Evolutionary conservation across 1,139 yeast species (phyloP).

Genomic region (Saccharomyces hybrid): DNA sequence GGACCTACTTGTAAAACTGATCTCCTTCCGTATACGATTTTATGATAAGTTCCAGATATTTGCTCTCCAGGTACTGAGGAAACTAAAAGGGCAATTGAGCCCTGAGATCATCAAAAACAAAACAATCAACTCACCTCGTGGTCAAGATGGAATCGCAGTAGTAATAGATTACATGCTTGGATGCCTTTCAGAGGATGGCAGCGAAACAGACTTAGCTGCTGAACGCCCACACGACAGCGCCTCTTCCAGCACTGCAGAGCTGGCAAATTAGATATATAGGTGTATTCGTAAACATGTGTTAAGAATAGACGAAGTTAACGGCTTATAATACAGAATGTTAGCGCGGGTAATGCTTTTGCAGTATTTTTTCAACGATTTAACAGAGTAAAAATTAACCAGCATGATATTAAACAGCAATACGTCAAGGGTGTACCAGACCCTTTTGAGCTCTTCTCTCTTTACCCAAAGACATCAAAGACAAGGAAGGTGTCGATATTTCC

Average conservation of each 20-base stretch:
- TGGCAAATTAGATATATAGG: no score
- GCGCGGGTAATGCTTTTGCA: not conserved
- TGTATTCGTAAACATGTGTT: no score
- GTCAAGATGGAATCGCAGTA: slow-evolving; percentile 15
- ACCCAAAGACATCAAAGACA: not conserved
- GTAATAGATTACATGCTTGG: slow-evolving; percentile 17
- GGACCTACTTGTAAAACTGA: slow-evolving; percentile 23
- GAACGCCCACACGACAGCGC: not conserved
- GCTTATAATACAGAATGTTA: not conserved
- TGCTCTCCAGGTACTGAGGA: slow-evolving; percentile 24
- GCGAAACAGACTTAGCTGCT: not conserved
- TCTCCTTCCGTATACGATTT: slow-evolving; percentile 33
- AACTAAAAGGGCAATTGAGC: slow-evolving; percentile 24
- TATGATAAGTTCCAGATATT: slow-evolving; percentile 31
- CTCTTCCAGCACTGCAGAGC: not conserved
- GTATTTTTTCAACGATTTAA: not conserved
- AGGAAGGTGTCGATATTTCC: not conserved
- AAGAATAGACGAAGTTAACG: no score
- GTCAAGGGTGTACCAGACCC: not conserved
- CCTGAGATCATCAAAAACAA: slow-evolving; percentile 31
- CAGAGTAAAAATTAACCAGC: not conserved
- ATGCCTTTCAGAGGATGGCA: slow-evolving; percentile 9
- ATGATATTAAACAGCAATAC: not conserved
- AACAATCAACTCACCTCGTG: slow-evolving; percentile 24
- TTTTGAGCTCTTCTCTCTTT: not conserved